These are phyloP conservation scores for Pilobolus umbonatus DNA, from an alignment of 192 early-diverging fungal genomes.

Conservation along the genomic window DNA sequence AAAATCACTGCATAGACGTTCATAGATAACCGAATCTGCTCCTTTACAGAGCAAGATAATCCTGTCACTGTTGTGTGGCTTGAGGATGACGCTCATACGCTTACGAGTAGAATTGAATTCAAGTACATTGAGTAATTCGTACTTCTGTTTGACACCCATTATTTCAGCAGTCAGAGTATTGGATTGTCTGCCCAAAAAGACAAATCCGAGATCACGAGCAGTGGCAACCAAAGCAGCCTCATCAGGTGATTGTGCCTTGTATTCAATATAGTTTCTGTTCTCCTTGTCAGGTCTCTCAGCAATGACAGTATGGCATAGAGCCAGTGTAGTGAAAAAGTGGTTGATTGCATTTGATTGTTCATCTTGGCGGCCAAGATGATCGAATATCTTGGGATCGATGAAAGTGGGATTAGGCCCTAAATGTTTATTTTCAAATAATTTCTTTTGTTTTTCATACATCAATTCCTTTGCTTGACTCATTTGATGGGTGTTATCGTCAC, in stretches of 20 bases:
- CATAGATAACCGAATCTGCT: constrained; percentile 89
- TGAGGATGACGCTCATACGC: constrained; percentile 91
- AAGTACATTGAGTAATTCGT: constrained; percentile 65
- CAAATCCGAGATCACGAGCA: constrained; percentile 80
- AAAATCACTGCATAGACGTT: constrained; percentile 51
- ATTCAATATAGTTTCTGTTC: constrained; percentile 56
- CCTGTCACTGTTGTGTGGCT: constrained; percentile 55
- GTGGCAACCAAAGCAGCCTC: constrained; percentile 89
- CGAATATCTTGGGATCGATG: constrained; percentile 59
- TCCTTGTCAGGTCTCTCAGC: constrained; percentile 50
- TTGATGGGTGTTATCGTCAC: constrained; percentile 23
- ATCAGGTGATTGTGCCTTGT: constrained; percentile 93
- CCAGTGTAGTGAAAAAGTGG: constrained; percentile 81
- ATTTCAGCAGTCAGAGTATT: constrained; percentile 67
- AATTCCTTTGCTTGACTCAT: constrained; percentile 36
- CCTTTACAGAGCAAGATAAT: constrained; percentile 90
- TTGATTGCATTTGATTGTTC: constrained; percentile 56
- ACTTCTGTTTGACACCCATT: constrained; percentile 64
- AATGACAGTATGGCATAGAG: constrained; percentile 88
- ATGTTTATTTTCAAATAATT: constrained; percentile 58
- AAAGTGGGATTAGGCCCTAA: constrained; percentile 67
- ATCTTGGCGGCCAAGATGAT: constrained; percentile 44
- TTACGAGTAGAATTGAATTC: constrained; percentile 95
- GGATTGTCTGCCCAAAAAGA: constrained; percentile 72
- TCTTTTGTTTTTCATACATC: constrained; percentile 55